These are phyloP conservation scores for Fusarium concolor DNA, from an alignment of 2,329 filamentous ascomycete species.

Conservation along the genomic window DNA sequence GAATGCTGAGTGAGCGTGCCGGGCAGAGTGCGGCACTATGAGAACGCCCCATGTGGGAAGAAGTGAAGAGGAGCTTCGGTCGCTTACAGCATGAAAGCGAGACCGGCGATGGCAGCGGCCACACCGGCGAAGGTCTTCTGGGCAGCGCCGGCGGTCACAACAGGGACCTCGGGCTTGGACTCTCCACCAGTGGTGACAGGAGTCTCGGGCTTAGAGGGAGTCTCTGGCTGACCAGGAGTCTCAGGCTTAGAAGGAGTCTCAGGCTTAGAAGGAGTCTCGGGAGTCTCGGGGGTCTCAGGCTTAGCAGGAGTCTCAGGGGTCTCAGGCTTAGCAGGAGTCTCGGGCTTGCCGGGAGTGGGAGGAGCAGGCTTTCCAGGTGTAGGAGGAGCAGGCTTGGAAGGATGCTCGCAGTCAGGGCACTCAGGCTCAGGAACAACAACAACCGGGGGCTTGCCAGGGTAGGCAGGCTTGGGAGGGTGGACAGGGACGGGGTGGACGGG, in stretches of 20 bases:
- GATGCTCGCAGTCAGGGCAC: background rate
- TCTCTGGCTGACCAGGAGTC: background rate
- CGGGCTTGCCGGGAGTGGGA: background rate
- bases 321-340: background rate
- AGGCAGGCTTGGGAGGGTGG: conserved; percentile 13
- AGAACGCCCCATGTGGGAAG: background rate
- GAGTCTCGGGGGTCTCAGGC: conserved; percentile 2
- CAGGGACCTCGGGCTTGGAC: conserved; percentile 21
- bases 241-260: background rate
- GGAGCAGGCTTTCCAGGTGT: background rate
- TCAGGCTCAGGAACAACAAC: conserved; percentile 24
- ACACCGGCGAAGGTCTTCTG: conserved; percentile 44
- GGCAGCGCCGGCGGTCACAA: conserved; percentile 42
- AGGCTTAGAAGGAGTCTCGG: too few relatives aligned
- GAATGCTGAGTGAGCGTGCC: conserved; percentile 19
- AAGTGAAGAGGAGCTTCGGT: background rate
- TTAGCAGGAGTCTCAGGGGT: background rate
- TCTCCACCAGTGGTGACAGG: conserved; percentile 4
- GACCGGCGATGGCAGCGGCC: conserved; percentile 41
- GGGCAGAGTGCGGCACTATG: conserved; percentile 1
- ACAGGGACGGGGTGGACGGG: conserved; percentile 12
- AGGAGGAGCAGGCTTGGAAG: background rate
- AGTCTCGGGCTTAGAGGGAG: background rate
- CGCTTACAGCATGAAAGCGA: conserved; percentile 45
- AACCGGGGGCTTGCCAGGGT: conserved; percentile 17